Base-by-base conservation (phyloP, 2,329 filamentous ascomycete genomes). In the Xylaria sp. region DNA sequence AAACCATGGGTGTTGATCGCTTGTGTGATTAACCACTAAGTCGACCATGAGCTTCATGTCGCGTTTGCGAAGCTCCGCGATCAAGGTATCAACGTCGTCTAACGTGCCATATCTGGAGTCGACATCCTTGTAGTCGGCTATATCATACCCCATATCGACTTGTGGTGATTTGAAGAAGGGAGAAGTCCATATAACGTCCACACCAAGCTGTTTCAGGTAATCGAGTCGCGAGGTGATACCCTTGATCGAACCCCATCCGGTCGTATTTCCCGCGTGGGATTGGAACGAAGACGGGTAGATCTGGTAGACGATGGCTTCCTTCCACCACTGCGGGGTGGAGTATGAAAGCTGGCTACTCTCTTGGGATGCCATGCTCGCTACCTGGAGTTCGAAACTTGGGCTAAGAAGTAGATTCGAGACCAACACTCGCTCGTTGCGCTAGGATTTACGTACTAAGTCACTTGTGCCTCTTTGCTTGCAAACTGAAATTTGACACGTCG, bases 1-100 rank as follows among this genome's bases (percentile, higher is more conserved):
- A 79, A 93, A 93, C 91, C 91, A 94, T 3, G 84, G 83, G 74
- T 93, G 90, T 76, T 92, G 85, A 71, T 91, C 87, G 2, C 88
- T 91, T 0, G 91, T 93, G 77, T 95, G 92, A 72, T 94, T 95
- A 69, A 94, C 86, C 1, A 94, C 92, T 3, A 94, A 82, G 75
- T 94, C 92, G 67, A 94, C 85, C 65, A 94, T 88, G 11, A 94
- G 80, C 72, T 87, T 88, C 87, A 94, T 92, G 3, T 86, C 88
- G 4, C 89, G 84, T 17, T 84, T 79, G 68, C 91, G 89, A 48
- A 87, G 84, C 54, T 86, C 86, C 31, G 83, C 75, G 59, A 92
- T 89, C 42, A 93, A 78, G 0, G 80, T 79, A 65, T 92, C 89
- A 59, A 92, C 86, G 75, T 93, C 90, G 67, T 83, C 81, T 7